Base-by-base conservation (phyloP, 2,329 filamentous ascomycete species). In the Cladophialophora carrionii region DNA sequence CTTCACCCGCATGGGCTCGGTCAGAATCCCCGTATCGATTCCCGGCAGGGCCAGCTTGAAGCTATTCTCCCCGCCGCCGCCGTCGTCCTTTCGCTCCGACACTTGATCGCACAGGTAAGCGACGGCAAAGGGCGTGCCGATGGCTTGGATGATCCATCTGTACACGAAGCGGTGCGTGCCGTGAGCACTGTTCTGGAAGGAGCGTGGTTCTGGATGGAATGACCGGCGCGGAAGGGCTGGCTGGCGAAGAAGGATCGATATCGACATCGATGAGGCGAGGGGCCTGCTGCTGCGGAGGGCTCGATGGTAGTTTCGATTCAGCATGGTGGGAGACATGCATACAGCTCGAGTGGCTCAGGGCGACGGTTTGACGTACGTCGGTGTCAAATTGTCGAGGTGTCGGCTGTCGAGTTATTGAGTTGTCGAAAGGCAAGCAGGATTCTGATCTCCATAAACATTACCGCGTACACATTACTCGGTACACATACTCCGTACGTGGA, bases 91-190 rank as follows among this genome's bases (percentile, higher is more conserved):
- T 9, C 54, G 43, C 26, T 64, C 62, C 17, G 64, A 43, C 20
- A 68, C 52, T 55, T 32, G 43, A 9, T 66, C 66, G 46, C 66
- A 68, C 14, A 68, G 24, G 56, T 68, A 68, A 4, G 66, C 66
- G 7, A 68, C 61, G 3, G 63, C 48, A 26, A 66, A 61, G 12
- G 66, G 66, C 17, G 61, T 62, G 17, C 61, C 66, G 49, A 68
- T 54, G 7, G 66, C 66, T 53, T 68, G 66, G 4, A 63, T 61
- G 7, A 61, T 66, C 66, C 66, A 68, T 31, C 66, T 24, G 57
- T 68, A 68, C 20, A 68, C 43, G 17, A 66, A 65, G 43, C 66
- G 64, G 54, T 66, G 64, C 5, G 56, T 61, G 26, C 61, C 57
- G 43, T 68, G 66, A 7, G 64, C 51, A 29, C 61, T 66, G 26